These are phyloP conservation scores for Erucastrum elatum DNA, from an alignment of 345 rosid species.

Conservation along the genomic window DNA sequence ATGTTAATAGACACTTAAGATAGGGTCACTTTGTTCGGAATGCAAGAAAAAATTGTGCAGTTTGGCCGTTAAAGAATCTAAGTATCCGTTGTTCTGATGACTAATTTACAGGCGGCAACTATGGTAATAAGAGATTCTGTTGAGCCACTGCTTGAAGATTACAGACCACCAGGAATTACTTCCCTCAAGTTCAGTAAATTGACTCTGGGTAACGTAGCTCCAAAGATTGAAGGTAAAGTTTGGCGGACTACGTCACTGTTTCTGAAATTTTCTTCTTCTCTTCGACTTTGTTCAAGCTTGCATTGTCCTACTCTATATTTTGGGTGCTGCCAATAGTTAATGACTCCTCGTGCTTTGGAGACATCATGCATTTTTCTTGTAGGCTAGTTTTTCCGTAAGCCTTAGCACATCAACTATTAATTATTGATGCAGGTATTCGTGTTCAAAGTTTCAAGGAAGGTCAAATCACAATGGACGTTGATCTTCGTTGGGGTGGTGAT, in stretches of 20 bases:
- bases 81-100: conserved; percentile 22
- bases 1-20: background rate
- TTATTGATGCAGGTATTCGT: conserved; percentile 72
- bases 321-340: background rate
- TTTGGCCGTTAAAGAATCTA: conserved; percentile 19
- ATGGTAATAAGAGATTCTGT: conserved; percentile 90
- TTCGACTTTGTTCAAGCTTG: conserved; percentile 10
- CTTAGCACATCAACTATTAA: conserved; percentile 15
- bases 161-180: conserved; percentile 94
- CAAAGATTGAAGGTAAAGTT: conserved; percentile 99
- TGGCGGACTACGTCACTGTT: too few species aligned
- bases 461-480: conserved; percentile 94
- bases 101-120: conserved; percentile 77
- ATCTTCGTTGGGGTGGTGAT: conserved; percentile 99
- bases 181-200: conserved; percentile 85
- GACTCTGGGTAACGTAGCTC: conserved; percentile 92
- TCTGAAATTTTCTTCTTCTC: too few species aligned
- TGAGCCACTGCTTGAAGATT: conserved; percentile 94
- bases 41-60: background rate
- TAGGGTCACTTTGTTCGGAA: conserved; percentile 12
- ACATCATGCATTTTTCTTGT: background rate
- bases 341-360: background rate
- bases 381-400: background rate
- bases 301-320: background rate
- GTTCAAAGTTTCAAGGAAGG: conserved; percentile 97